Conservation (phyloP, 2,329 filamentous ascomycete genomes). For the Alternaria panax region DNA sequence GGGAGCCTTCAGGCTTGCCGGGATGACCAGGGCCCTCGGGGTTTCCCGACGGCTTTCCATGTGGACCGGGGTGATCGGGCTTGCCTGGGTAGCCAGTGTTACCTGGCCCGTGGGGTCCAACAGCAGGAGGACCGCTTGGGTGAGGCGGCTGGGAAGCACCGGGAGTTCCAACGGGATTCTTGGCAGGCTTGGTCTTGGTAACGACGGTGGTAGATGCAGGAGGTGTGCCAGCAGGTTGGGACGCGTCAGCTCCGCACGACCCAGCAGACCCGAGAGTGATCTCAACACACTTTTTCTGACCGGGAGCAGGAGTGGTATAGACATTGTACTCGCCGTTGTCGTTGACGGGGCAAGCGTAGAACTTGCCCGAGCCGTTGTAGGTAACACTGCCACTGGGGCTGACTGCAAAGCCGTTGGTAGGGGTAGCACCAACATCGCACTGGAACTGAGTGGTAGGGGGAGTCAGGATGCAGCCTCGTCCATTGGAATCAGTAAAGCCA, state of each 20-base stretch:
- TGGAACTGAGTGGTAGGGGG: conserved; percentile 66
- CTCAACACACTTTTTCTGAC: conserved; percentile 59
- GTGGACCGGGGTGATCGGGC: too few species aligned
- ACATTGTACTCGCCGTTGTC: conserved; percentile 64
- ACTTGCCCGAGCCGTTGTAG: conserved; percentile 60
- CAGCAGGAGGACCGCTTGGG: neutral
- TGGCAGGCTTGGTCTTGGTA: neutral
- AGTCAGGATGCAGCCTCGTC: conserved; percentile 69
- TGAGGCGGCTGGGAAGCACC: neutral
- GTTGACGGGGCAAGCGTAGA: conserved; percentile 68
- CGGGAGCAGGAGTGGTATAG: conserved; percentile 55
- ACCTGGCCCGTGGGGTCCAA: too few species aligned
- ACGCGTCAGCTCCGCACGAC: conserved; percentile 27
- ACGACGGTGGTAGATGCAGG: neutral
- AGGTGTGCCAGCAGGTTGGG: neutral
- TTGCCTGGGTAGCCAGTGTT: too few species aligned
- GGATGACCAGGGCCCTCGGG: too few species aligned
- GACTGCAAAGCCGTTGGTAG: conserved; percentile 63
- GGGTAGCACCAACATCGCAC: conserved; percentile 62
- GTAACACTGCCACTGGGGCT: conserved; percentile 61
- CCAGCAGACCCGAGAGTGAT: conserved; percentile 53
- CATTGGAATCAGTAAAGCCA: conserved; percentile 62
- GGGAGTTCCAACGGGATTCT: neutral
- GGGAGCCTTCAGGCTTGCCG: too few species aligned
- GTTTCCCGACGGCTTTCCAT: too few species aligned